Base-by-base conservation (phyloP, 495 filamentous ascomycete species). In the Aspergillus incahuasiensis region DNA sequence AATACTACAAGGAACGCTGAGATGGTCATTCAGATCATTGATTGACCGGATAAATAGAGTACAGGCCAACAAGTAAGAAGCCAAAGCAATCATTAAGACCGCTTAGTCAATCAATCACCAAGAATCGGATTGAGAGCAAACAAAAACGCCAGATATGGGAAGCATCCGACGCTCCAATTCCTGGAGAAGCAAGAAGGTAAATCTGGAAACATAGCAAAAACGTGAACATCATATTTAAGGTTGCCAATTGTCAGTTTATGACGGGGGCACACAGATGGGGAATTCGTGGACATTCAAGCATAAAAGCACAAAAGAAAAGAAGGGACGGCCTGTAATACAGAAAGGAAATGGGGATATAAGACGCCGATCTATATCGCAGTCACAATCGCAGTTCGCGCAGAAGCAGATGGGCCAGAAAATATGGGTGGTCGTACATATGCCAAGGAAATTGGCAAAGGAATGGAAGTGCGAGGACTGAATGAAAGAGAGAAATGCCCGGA, bases 271-370 rank as follows among this genome's bases (percentile, higher is more conserved):
- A n/a, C 4, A 34, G 28, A 45, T n/a, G 16, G 12, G 18, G 7
- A 42, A 22, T 39, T 28, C 53, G 28, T 48, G 20, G 40, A 25
- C 40, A 46, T 45, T 39, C 28, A 42, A 35, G 48, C 48, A 47
- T 50, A 47, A 50, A 54, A 48, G 13, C n/a, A 38, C 34, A 22
- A 50, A 50, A 15, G 34, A 48, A 63, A 60, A 48, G 61, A 60
- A 61, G 38, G 55, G 52, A 64, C 52, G 58, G 53, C 62, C 58
- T 64, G 58, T 54, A 62, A 40, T 35, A 35, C 32, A 22, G 18
- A 48, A 47, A 48, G 5, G 18, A 22, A 49, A n/a, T 15, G 20
- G 25, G 25, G 12, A 32, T 52, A 55, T 19, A 28, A 48, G 45
- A 60, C 61, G 53, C 59, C 59, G 53, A 48, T 54, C 39, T 51